Conservation (phyloP, 208 protist species). For the Trypanosoma theileri region DNA sequence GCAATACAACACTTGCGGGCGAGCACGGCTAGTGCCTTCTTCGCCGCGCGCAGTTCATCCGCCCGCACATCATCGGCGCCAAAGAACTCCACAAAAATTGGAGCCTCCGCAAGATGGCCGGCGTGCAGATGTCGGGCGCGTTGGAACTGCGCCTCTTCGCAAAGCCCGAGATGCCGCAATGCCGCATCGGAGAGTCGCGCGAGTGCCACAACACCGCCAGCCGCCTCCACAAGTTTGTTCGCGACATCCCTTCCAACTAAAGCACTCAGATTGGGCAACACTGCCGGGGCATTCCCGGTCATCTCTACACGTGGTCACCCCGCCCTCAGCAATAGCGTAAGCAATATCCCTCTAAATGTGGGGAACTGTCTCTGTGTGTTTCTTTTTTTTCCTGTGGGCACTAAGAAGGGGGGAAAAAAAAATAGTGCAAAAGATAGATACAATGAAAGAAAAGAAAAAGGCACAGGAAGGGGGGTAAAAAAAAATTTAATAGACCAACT, state of each 20-base stretch:
- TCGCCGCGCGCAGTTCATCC: slow-evolving; percentile 52
- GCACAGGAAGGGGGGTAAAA: slow-evolving; percentile 1
- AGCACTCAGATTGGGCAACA: slow-evolving; percentile 54
- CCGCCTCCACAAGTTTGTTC: slow-evolving; percentile 41
- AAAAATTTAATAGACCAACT: neutral
- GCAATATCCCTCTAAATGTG: neutral
- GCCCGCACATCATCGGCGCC: slow-evolving; percentile 44
- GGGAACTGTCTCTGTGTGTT: too few species aligned
- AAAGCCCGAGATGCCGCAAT: slow-evolving; percentile 63
- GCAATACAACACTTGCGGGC: slow-evolving; percentile 64
- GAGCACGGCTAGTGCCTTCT: slow-evolving; percentile 60
- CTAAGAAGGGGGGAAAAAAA: neutral
- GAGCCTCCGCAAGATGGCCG: slow-evolving; percentile 54
- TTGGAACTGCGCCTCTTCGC: slow-evolving; percentile 37
- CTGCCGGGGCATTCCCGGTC: slow-evolving; percentile 14
- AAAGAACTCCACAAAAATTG: slow-evolving; percentile 68
- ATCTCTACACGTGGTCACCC: neutral
- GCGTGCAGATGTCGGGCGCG: slow-evolving; percentile 50
- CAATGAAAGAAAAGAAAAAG: slow-evolving; percentile 5
- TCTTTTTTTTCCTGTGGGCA: too few species aligned
- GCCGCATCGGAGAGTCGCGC: slow-evolving; percentile 60
- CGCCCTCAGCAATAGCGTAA: neutral
- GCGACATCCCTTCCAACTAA: slow-evolving; percentile 54
- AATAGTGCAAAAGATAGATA: neutral
- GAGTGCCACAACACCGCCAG: slow-evolving; percentile 57